Percentiles rank a stretch among this genome's conserved stretches.
Conservation (phyloP, 73 alveolate genomes). For the Blepharisma stoltei region DNA sequence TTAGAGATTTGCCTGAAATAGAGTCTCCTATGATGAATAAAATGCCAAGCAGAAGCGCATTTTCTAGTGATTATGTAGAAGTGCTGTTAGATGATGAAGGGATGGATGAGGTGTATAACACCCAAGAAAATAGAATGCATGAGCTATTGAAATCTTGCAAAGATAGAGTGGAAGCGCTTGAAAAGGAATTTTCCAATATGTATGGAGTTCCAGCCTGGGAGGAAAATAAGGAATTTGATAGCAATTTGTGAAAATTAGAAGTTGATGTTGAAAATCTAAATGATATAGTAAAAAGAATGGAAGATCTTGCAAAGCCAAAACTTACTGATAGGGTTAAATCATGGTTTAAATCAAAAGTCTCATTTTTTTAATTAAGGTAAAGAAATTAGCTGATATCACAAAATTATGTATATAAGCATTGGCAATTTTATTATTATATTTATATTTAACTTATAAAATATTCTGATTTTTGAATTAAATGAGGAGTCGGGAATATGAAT, state of each 20-base stretch:
- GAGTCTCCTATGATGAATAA: not conserved
- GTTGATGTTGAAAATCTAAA: slow-evolving; percentile 50
- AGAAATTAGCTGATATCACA: too few species aligned
- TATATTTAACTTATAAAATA: too few species aligned
- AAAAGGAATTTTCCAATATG: slow-evolving; percentile 13
- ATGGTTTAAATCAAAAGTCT: not conserved
- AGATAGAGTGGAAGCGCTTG: not conserved
- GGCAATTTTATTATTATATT: too few species aligned
- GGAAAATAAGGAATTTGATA: slow-evolving; percentile 31
- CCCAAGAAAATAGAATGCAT: not conserved
- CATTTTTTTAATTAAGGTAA: too few species aligned
- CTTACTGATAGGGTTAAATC: slow-evolving; percentile 23
- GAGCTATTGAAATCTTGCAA: not conserved
- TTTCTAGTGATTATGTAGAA: slow-evolving; percentile 8
- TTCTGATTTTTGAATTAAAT: too few species aligned
- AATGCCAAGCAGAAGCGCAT: not conserved
- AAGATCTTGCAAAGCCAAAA: slow-evolving; percentile 26
- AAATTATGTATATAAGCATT: too few species aligned
- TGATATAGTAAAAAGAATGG: slow-evolving; percentile 47
- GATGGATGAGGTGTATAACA: slow-evolving; percentile 14
- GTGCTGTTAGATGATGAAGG: slow-evolving; percentile 4
- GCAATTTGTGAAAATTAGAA: slow-evolving; percentile 46
- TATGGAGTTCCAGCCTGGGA: not conserved
- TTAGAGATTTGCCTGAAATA: not conserved
- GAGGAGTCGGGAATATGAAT: too few species aligned